Evolutionary conservation across 202 grass and related monocot genomes (phyloP), one percentile per base, ranked within the genome.

Genomic region (Eragrostis tef): DNA sequence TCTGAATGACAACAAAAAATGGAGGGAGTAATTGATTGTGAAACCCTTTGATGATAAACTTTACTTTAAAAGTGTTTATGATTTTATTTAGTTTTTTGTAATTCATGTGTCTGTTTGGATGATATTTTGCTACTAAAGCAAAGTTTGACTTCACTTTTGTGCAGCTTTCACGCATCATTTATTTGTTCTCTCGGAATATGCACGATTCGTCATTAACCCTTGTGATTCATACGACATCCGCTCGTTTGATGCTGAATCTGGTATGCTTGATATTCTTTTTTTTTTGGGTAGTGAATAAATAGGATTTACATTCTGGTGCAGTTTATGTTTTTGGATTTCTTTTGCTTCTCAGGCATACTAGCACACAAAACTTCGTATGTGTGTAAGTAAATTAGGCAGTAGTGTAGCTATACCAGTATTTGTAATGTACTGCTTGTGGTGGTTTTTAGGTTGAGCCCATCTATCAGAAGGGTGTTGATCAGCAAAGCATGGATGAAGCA

Each of bases 131-230:
- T 83, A 72, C 67, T 70, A 47, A 73, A 82, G 36, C 70, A 26
- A 60, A 58, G n/a, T 58, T 39, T 39, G 61, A 71, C 27, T 70
- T 85, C 47, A 81, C 74, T 90, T 75, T 77, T 91, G 44, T 91
- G 89, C 90, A 99, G 96, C 67, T 99, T 62, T 99, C 96, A 83
- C 85, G 96, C 77, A 96, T 99, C 81, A 96, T 95, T 59, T 99
- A 99, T 88, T 80, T 99, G 49, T 99, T 99, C 83, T 99, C 96
- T 80, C 86, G 96, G 86, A 99, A 96, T 87, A 96, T 99, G 93
- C 96, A 99, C 22, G 96, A 99, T 90, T 96, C 96, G 68, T 99
- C 96, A 7, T 87, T 99, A 84, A 96, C 90, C 68, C 86, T 99
- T 43, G 87, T 93, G 73, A 96, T 99, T 77, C 96, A 99, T 73